These are phyloP conservation scores for Myriosclerotinia curreyana DNA, from an alignment of 2,329 filamentous ascomycete genomes.

Conservation along the genomic window DNA sequence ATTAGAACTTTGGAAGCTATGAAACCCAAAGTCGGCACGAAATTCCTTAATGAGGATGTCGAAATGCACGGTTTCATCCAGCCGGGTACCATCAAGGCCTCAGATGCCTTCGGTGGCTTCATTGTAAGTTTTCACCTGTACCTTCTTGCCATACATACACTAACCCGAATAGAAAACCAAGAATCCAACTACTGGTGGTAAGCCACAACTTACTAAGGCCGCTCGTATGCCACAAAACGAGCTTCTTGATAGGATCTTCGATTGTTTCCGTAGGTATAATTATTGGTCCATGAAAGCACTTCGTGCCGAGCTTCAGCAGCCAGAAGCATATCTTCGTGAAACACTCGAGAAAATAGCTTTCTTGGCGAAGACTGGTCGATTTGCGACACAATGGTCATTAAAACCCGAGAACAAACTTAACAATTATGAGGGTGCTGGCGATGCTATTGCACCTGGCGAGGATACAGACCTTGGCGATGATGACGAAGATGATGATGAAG, in stretches of 20 bases:
- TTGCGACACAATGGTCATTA: constrained; percentile 82
- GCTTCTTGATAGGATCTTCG: constrained; percentile 80
- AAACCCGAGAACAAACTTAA: constrained; percentile 64
- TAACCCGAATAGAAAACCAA: constrained; percentile 49
- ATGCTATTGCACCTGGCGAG: constrained; percentile 48
- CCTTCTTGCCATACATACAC: constrained; percentile 12
- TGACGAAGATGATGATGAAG: constrained; percentile 61
- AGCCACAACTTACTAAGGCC: constrained; percentile 74
- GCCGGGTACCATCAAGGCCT: constrained; percentile 49
- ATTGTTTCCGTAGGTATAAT: constrained; percentile 77
- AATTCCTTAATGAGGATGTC: constrained; percentile 38
- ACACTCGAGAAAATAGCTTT: constrained; percentile 79
- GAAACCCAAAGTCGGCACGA: constrained; percentile 56
- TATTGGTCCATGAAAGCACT: constrained; percentile 95
- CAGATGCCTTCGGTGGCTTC: constrained; percentile 50
- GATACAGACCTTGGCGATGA: constrained; percentile 51
- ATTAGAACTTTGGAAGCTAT: constrained; percentile 58
- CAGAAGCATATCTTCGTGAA: constrained; percentile 88
- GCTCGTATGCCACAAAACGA: constrained; percentile 87
- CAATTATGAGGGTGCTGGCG: constrained; percentile 52
- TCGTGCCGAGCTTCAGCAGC: constrained; percentile 74
- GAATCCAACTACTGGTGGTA: constrained; percentile 53
- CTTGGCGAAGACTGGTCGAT: constrained; percentile 77
- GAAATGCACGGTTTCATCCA: constrained; percentile 50
- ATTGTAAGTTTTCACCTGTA: constrained; percentile 48